Evolutionary conservation across 768 basidiomycete genomes (phyloP).

Genomic region (Amanita pseudoporphyria): DNA sequence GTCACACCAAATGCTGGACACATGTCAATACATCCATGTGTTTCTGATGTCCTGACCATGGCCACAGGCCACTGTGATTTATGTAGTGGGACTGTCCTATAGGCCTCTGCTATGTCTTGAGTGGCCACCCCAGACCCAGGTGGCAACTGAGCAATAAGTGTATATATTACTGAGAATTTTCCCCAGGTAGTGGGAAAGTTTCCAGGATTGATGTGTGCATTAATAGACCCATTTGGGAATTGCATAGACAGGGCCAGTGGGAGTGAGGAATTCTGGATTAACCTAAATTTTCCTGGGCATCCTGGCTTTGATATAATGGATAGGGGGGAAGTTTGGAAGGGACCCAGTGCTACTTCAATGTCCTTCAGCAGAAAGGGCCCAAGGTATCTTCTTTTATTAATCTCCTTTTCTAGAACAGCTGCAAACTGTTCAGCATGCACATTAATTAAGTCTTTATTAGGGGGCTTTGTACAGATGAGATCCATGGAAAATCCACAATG

Average conservation of each 20-base stretch:
- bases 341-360: constrained; percentile 13
- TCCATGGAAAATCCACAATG: neutral
- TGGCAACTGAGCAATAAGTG: constrained; percentile 1
- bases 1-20: too few relatives aligned
- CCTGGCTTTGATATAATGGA: constrained; percentile 17
- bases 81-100: constrained; percentile 7
- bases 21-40: too few relatives aligned
- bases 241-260: too few relatives aligned
- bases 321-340: constrained; percentile 21
- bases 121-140: constrained; percentile 7
- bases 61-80: constrained; percentile 8
- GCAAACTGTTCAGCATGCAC: neutral
- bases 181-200: constrained; percentile 26
- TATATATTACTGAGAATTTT: constrained; percentile 2
- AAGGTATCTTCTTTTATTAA: neutral
- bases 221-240: constrained; percentile 12
- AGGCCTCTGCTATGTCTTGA: constrained; percentile 12
- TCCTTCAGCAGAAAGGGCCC: neutral
- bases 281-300: constrained; percentile 12
- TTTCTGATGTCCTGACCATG: constrained; percentile 1
- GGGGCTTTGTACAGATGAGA: neutral
- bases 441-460: neutral
- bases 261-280: constrained; percentile 21
- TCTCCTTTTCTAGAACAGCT: neutral
- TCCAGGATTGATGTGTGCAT: constrained; percentile 14